Evolutionary conservation across 169 alveolate species (phyloP).

Genomic region (Plasmodium coatneyi): DNA sequence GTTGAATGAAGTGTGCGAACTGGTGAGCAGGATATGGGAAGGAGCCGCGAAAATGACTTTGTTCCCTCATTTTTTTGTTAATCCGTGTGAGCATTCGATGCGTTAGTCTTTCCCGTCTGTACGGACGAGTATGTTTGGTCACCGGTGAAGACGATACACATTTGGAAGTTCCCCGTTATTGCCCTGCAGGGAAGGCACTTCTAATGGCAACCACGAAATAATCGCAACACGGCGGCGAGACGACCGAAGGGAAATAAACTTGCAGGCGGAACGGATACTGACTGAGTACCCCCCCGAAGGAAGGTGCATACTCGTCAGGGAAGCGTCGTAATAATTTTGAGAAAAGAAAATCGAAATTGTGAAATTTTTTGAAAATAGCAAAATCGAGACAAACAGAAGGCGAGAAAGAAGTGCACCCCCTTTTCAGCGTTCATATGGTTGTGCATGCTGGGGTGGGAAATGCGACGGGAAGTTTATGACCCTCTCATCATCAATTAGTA

Average conservation of each 20-base stretch:
- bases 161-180: too few species aligned
- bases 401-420: not conserved
- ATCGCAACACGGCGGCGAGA: not conserved
- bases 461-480: not conserved
- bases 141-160: not conserved
- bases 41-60: not conserved
- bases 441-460: not conserved
- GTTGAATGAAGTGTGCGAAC: not conserved
- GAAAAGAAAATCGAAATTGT: not conserved
- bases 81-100: not conserved
- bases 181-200: not conserved
- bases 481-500: not conserved
- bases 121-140: not conserved
- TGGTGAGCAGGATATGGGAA: not conserved
- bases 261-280: not conserved
- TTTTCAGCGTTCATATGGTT: not conserved
- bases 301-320: not conserved
- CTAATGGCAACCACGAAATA: not conserved
- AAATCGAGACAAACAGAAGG: not conserved
- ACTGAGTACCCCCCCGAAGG: not conserved
- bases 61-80: not conserved
- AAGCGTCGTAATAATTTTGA: not conserved
- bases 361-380: not conserved
- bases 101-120: not conserved
- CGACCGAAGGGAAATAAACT: not conserved